phyloP scores from a whole-genome alignment of 208 protist genomes.

The Trypanosoma platydactyli region DNA sequence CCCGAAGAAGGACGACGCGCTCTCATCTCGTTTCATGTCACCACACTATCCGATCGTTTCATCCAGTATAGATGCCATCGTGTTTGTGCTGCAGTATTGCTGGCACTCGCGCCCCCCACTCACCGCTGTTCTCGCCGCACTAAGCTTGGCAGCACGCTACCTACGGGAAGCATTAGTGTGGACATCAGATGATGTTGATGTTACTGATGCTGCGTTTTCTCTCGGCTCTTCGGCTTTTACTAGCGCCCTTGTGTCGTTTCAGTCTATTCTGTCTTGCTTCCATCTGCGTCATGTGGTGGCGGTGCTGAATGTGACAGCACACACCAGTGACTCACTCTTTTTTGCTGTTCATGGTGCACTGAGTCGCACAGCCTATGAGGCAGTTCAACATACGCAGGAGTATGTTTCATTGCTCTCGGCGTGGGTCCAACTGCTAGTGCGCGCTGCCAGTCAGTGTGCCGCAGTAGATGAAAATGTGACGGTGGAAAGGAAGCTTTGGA shows the following conservation, averaged over 20 bases:
- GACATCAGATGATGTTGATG: background rate
- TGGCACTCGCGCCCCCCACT: slow-evolving; percentile 3
- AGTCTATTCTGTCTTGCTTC: slow-evolving; percentile 12
- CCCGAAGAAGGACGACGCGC: background rate
- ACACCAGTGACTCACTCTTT: background rate
- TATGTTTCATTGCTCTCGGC: slow-evolving; percentile 10
- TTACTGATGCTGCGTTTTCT: background rate
- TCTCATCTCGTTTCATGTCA: background rate
- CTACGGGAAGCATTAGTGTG: background rate
- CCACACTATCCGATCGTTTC: slow-evolving; percentile 6
- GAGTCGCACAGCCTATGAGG: slow-evolving; percentile 13
- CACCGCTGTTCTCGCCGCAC: slow-evolving; percentile 6
- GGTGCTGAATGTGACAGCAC: background rate
- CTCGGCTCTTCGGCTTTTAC: background rate
- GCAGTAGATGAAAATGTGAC: background rate
- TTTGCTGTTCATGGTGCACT: slow-evolving; percentile 12
- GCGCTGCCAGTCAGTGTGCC: background rate
- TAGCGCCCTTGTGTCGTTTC: background rate
- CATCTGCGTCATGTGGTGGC: slow-evolving; percentile 3
- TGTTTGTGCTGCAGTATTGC: slow-evolving; percentile 12
- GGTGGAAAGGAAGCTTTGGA: background rate
- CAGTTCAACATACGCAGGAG: background rate
- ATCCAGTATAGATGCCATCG: slow-evolving; percentile 11
- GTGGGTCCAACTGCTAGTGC: slow-evolving; percentile 2
- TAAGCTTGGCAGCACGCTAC: background rate